Percentiles rank a stretch among this genome's conserved stretches.
phyloP scores from a whole-genome alignment of 768 basidiomycete species.

The Collybiopsis luxurians region DNA sequence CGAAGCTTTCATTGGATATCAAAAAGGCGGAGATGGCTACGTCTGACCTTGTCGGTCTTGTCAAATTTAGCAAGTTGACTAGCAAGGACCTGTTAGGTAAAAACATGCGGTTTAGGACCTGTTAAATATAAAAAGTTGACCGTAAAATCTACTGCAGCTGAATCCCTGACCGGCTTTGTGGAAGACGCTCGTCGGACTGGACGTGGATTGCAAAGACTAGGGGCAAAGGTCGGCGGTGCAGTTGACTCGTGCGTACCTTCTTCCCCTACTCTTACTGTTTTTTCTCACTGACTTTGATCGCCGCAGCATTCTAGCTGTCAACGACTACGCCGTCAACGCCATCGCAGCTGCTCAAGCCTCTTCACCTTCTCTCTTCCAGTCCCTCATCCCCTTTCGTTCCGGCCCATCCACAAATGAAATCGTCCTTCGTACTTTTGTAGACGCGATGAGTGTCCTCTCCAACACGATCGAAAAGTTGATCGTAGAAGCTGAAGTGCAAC shows the following conservation, averaged over 20 bases:
- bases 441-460: conserved; percentile 62
- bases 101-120: too few relatives aligned
- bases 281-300: background rate
- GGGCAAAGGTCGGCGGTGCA: conserved; percentile 66
- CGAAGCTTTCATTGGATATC: conserved; percentile 61
- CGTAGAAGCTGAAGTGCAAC: conserved; percentile 62
- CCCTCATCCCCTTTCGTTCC: conserved; percentile 37
- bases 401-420: conserved; percentile 34
- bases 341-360: conserved; percentile 46
- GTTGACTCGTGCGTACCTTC: conserved; percentile 64
- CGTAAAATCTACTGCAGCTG: too few relatives aligned
- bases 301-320: conserved; percentile 67
- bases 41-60: conserved; percentile 59
- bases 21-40: conserved; percentile 80
- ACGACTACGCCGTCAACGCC: conserved; percentile 62
- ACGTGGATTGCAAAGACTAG: conserved; percentile 57
- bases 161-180: conserved; percentile 51
- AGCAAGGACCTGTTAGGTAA: conserved; percentile 48
- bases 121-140: too few relatives aligned
- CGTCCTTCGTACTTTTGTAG: conserved; percentile 51
- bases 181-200: conserved; percentile 60
- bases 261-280: background rate
- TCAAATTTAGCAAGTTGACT: conserved; percentile 59
- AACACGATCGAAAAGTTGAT: conserved; percentile 51
- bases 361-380: conserved; percentile 27